phyloP scores from a whole-genome alignment of 768 basidiomycete species.

The Hypholoma sublateritium region DNA sequence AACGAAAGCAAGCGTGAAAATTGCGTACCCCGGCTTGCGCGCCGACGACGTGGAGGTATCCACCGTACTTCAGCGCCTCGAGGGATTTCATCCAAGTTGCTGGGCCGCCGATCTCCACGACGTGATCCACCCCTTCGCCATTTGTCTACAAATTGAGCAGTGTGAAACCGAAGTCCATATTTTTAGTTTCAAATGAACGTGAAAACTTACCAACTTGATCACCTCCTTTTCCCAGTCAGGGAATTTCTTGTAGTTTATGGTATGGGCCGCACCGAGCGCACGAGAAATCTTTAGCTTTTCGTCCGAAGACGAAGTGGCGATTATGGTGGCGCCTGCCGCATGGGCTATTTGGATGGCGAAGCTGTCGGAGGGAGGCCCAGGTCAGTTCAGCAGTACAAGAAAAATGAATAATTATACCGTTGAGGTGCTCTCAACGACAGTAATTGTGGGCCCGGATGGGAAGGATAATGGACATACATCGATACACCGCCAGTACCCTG shows the following conservation, averaged over 20 bases:
- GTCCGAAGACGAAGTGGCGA: slow-evolving; percentile 68
- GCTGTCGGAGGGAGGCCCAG: slow-evolving; percentile 20
- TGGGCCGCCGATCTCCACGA: slow-evolving; percentile 51
- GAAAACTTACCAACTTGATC: slow-evolving; percentile 36
- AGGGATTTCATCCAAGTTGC: slow-evolving; percentile 46
- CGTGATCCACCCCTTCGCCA: slow-evolving; percentile 36
- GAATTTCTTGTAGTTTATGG: slow-evolving; percentile 62
- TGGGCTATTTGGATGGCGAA: slow-evolving; percentile 63
- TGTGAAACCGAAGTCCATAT: not conserved
- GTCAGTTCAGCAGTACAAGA: not conserved
- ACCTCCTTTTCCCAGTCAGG: slow-evolving; percentile 61
- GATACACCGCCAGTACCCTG: slow-evolving; percentile 63
- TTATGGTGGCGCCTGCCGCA: slow-evolving; percentile 61
- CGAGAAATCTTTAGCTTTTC: slow-evolving; percentile 54
- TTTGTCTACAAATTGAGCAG: slow-evolving; percentile 28
- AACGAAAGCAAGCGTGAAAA: not conserved
- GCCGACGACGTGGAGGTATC: slow-evolving; percentile 51
- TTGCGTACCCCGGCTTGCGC: slow-evolving; percentile 37
- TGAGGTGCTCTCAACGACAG: not conserved
- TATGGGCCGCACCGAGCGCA: slow-evolving; percentile 50
- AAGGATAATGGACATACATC: slow-evolving; percentile 27
- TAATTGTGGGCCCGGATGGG: too few relatives aligned
- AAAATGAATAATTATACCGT: not conserved
- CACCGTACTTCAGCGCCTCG: slow-evolving; percentile 37
- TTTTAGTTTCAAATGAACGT: not conserved